A percentile compares a stretch with the other conserved stretches of the same genome.
Conservation (phyloP, 2,329 filamentous ascomycete species). For the Mycosphaerella arachidis region DNA sequence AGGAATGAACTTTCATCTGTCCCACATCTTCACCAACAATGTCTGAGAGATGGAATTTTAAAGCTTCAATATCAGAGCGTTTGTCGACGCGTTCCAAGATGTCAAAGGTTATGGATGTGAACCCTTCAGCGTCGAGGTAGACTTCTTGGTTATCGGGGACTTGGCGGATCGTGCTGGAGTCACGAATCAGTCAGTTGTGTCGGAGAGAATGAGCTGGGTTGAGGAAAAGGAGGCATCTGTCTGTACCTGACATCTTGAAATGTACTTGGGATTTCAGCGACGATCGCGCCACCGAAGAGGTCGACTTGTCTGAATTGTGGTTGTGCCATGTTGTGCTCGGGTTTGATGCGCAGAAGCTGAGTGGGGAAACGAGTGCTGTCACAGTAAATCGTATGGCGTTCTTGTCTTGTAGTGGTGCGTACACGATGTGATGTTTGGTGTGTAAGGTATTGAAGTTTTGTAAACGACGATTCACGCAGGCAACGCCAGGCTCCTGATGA, state of each 20-base stretch:
- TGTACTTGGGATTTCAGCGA: conserved; percentile 60
- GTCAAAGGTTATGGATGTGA: conserved; percentile 84
- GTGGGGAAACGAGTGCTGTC: too few relatives aligned
- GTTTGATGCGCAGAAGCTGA: neutral
- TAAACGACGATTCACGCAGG: conserved; percentile 7
- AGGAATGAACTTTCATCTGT: neutral
- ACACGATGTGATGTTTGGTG: too few relatives aligned
- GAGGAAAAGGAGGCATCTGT: neutral
- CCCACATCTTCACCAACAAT: conserved; percentile 33
- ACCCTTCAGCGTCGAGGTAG: conserved; percentile 77
- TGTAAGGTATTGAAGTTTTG: neutral
- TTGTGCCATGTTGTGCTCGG: neutral
- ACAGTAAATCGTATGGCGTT: neutral
- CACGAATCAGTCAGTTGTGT: neutral
- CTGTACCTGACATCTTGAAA: conserved; percentile 69
- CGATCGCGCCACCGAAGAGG: conserved; percentile 70
- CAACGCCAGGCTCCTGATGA: conserved; percentile 16
- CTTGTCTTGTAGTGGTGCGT: neutral
- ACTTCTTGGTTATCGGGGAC: conserved; percentile 89
- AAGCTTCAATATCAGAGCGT: conserved; percentile 63
- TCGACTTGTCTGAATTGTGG: conserved; percentile 13
- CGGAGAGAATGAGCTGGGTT: neutral
- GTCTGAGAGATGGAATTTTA: conserved; percentile 48
- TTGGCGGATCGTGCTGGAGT: conserved; percentile 62
- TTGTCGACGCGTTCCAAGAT: conserved; percentile 76